A percentile compares a stretch with the other conserved stretches of the same genome.
Conservation (phyloP, 208 protist genomes). For the Acanthamoeba lenticulata region DNA sequence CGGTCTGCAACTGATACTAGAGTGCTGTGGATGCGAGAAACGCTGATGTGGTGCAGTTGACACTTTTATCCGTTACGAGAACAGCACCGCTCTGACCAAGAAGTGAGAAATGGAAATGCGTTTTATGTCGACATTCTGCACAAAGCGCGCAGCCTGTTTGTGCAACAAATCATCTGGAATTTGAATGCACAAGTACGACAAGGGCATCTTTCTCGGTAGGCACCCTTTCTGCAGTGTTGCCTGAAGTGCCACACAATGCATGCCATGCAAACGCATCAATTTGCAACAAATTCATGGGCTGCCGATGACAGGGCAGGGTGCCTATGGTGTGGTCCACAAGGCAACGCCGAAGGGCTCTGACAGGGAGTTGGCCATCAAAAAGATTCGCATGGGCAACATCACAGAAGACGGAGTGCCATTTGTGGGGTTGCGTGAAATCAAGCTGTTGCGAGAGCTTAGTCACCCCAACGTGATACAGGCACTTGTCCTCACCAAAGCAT, state of each 20-base stretch:
- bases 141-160: too few species aligned
- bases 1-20: too few species aligned
- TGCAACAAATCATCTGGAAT: too few species aligned
- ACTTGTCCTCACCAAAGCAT: not conserved
- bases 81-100: too few species aligned
- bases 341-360: not conserved
- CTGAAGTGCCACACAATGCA: not conserved
- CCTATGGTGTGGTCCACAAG: constrained; percentile 63
- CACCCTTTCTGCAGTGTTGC: too few species aligned
- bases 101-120: too few species aligned
- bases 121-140: too few species aligned
- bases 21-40: too few species aligned
- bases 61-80: too few species aligned
- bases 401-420: constrained; percentile 52
- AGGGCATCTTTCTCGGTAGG: not conserved
- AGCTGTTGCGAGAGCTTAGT: not conserved
- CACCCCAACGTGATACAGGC: constrained; percentile 48
- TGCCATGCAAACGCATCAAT: not conserved
- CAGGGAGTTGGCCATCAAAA: constrained; percentile 47
- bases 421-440: constrained; percentile 56
- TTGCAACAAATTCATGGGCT: not conserved
- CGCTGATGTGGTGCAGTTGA: too few species aligned
- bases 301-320: not conserved
- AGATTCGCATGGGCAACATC: constrained; percentile 63
- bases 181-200: not conserved